Base-by-base conservation (phyloP, 1,139 yeast species). In the Debaryomyces fabryi region DNA sequence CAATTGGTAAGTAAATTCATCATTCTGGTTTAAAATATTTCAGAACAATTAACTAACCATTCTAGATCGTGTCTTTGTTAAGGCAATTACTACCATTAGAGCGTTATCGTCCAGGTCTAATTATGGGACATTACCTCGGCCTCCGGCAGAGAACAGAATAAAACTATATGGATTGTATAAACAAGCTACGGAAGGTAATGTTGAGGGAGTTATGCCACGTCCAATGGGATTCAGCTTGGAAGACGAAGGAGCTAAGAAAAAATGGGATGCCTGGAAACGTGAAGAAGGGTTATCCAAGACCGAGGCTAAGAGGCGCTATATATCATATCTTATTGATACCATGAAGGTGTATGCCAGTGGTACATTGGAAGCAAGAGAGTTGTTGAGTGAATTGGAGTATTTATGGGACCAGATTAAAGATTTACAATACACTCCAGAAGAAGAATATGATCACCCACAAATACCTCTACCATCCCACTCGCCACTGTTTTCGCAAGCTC, bases 131-230 rank as follows among this genome's bases (percentile, higher is more conserved):
- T 71, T 88, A 42, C 89, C 95, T 0, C 78, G 92, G 41, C 96
- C 96, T 0, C 92, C 96, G 0, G 82, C 89, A 1, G 88, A 85
- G 48, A 82, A 77, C 52, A 67, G 96, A 29, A 82, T 86, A 49
- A 78, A 77, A 51, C 73, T 89, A 7, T 89, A 89, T 63, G 96
- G 96, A 0, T 74, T 89, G 45, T 89, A 88, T 68, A 89, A 89
- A 59, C 96, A 89, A 62, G 92, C 96, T 2, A 88, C 95, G 4
- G 96, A 88, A 65, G 96, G 96, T 2, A 83, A 89, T 62, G 90
- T 86, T 4, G 81, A 79, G 43, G 85, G 86, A 2, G 74, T 85
- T 24, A 79, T 85, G 82, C 78, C 79, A 1, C 72, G 90, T 41
- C 92, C 93, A 0, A 65, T 68, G 1, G 92, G 91, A 6, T 69